Base-by-base conservation (phyloP, 2,329 filamentous ascomycete species). In the Furcasterigmium sp. region DNA sequence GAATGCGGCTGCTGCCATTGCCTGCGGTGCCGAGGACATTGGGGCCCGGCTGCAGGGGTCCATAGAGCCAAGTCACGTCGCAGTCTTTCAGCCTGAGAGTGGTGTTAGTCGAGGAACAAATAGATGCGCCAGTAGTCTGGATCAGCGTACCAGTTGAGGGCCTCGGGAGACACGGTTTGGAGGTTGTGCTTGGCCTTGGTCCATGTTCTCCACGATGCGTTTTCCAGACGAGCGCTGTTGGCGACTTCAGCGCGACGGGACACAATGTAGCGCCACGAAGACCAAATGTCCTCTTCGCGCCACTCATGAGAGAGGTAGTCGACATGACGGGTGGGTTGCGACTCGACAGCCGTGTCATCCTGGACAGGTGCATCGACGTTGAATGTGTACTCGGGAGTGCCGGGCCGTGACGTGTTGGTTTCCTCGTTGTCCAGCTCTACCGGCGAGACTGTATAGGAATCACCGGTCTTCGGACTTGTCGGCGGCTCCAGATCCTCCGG, bases 171-270 rank as follows among this genome's bases (percentile, higher is more conserved):
- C 18, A 97, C 82, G 0, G 91, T 97, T 59, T 82, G 84, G 39
- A 97, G 72, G 32, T 85, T 81, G 62, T 94, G 85, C 66, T 95
- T 95, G 39, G 86, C 77, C 65, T 97, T 97, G 60, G 88, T 86
- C 93, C 93, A 97, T 1, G 90, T 93, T 60, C 93, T 79, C 93
- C 93, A 98, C 1, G 90, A 95, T 3, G 93, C 93, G 64, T 98
- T 97, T 64, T 97, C 93, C 23, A 97, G 67, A 39, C 93, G 76
- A 26, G 83, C 84, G 28, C 85, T 80, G 61, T 96, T 91, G 53
- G 80, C 82, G 51, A 94, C 94, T 42, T 87, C 78, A 46, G 81
- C 82, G 54, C 85, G 76, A 56, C 88, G 86, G 21, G 86, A 84
- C 14, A 91, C 82, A 54, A 97, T 88, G 60, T 95, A 93, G 59